These are phyloP conservation scores for Amylostereum areolatum DNA, from an alignment of 1,284 basidiomycete genomes.

Conservation along the genomic window DNA sequence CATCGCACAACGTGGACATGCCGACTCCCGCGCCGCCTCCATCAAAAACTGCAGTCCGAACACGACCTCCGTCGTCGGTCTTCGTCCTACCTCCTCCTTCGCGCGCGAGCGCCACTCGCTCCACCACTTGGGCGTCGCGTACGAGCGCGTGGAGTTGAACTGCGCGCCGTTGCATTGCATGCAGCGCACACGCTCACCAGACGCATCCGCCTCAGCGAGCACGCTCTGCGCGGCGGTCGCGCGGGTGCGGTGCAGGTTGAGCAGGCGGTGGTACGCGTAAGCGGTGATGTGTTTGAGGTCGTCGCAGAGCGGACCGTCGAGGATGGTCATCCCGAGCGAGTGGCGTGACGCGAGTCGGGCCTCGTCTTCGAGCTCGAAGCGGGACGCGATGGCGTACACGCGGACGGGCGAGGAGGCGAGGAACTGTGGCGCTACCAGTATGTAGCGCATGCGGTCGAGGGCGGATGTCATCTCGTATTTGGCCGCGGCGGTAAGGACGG, in stretches of 20 bases:
- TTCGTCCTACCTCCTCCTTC: conserved; percentile 43
- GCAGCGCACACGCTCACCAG: conserved; percentile 50
- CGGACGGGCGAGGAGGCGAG: conserved; percentile 43
- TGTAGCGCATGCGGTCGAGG: conserved; percentile 39
- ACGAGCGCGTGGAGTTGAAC: conserved; percentile 12
- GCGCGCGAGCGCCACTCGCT: conserved; percentile 49
- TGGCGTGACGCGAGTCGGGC: conserved; percentile 35
- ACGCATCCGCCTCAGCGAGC: conserved; percentile 22
- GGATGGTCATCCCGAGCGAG: conserved; percentile 49
- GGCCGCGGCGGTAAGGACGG: conserved; percentile 45
- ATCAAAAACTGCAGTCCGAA: conserved; percentile 58
- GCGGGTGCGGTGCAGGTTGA: conserved; percentile 52
- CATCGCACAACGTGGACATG: conserved; percentile 53
- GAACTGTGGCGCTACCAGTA: conserved; percentile 46
- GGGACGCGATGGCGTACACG: conserved; percentile 65
- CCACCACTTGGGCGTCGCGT: conserved; percentile 64
- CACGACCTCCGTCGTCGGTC: conserved; percentile 54
- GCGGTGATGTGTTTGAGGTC: conserved; percentile 62
- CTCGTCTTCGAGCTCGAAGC: conserved; percentile 51
- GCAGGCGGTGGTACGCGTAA: conserved; percentile 57
- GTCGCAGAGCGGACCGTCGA: conserved; percentile 49
- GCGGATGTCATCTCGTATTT: conserved; percentile 59
- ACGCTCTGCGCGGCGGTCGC: conserved; percentile 41
- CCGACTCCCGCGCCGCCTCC: conserved; percentile 39
- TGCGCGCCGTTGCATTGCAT: conserved; percentile 55